A percentile compares a stretch with the other conserved stretches of the same genome.
These are phyloP conservation scores for Uronychia binucleata DNA, from an alignment of 73 alveolate genomes.

Conservation along the genomic window DNA sequence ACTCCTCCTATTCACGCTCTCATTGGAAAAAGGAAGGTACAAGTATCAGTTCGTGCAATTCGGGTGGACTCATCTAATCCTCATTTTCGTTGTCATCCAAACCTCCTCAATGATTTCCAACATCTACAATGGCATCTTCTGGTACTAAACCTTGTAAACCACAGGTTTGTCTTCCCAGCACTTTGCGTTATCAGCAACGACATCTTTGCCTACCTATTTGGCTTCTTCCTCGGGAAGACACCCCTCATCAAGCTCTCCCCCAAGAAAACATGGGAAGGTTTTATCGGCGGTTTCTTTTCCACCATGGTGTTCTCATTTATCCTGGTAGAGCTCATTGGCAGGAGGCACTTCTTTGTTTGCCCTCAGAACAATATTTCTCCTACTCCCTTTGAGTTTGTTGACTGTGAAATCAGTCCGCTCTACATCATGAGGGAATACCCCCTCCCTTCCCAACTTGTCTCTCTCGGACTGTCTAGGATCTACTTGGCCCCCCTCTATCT, in stretches of 20 bases:
- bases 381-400: not conserved
- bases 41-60: slow-evolving; percentile 83
- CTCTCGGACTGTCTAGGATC: not conserved
- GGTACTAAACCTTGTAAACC: not conserved
- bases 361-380: not conserved
- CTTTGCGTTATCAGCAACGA: slow-evolving; percentile 90
- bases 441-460: not conserved
- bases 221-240: slow-evolving; percentile 91
- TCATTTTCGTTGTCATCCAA: slow-evolving; percentile 75
- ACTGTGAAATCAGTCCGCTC: slow-evolving; percentile 9
- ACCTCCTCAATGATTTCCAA: slow-evolving; percentile 84
- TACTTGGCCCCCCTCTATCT: slow-evolving; percentile 41
- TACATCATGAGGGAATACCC: not conserved
- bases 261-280: slow-evolving; percentile 99
- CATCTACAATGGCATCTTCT: slow-evolving; percentile 90
- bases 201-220: slow-evolving; percentile 91
- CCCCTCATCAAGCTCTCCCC: slow-evolving; percentile 94
- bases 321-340: not conserved
- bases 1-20: slow-evolving; percentile 76
- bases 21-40: slow-evolving; percentile 67
- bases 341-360: not conserved
- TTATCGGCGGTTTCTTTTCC: slow-evolving; percentile 78
- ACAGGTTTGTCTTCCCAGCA: slow-evolving; percentile 95
- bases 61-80: slow-evolving; percentile 69
- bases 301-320: slow-evolving; percentile 41